phyloP scores from a whole-genome alignment of 1,139 yeast genomes.

The Zygosaccharomyces sapae region DNA sequence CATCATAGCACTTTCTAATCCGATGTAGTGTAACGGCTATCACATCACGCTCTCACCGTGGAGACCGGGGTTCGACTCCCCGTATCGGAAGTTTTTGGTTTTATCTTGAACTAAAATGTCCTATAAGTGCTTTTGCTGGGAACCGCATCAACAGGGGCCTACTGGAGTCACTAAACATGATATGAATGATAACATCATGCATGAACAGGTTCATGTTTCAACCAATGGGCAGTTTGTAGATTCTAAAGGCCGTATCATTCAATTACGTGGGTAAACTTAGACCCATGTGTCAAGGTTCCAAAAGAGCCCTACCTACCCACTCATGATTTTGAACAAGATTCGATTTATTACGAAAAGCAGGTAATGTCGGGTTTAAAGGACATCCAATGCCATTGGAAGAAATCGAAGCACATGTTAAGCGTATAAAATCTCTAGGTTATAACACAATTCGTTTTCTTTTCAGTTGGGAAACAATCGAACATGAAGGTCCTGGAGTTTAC shows the following conservation, averaged over 20 bases:
- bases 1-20: too few species aligned
- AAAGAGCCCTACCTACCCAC: constrained; percentile 52
- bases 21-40: too few species aligned
- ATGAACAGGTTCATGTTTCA: constrained; percentile 17
- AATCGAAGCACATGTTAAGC: constrained; percentile 60
- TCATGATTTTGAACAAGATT: constrained; percentile 41
- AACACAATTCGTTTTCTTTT: constrained; percentile 71
- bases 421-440: constrained; percentile 78
- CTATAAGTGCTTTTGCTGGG: too few species aligned
- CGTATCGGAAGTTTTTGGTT: too few species aligned
- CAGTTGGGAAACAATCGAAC: constrained; percentile 94
- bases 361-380: constrained; percentile 71
- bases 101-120: too few species aligned
- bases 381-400: constrained; percentile 75
- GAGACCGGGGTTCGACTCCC: too few species aligned
- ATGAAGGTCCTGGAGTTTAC: constrained; percentile 77
- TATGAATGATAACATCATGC: too few species aligned
- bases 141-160: too few species aligned
- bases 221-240: constrained; percentile 58
- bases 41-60: too few species aligned
- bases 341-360: constrained; percentile 62
- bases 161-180: too few species aligned
- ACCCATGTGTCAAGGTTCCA: constrained; percentile 74
- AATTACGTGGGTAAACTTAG: constrained; percentile 81
- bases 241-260: constrained; percentile 52